Base-by-base conservation (phyloP, 495 filamentous ascomycete species). In the Astrothelium subdiscretum region DNA sequence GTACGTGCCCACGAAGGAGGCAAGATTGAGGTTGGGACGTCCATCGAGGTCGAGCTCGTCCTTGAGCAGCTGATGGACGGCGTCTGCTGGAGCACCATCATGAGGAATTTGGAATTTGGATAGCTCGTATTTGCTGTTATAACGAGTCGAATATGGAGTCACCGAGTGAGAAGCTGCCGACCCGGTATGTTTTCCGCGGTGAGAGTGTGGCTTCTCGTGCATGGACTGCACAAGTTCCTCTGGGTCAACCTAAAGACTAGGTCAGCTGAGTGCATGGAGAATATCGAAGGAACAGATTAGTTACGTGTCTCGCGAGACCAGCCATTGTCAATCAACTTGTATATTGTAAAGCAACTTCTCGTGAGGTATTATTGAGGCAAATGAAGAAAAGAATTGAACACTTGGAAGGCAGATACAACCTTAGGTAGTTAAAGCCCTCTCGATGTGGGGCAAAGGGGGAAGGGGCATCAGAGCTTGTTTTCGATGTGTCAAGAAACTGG, bases 11-110 rank as follows among this genome's bases (percentile, higher is more conserved):
- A 90, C 87, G 66, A 90, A 90, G 64, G 79, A 82, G 31, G 66
- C 86, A 18, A 90, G 73, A 65, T 89, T 90, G 60, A 89, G 71
- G 66, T 86, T 88, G 0, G 87, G 85, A n/a, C 78, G 76, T 32
- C 87, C 87, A 69, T 54, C 87, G 0, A 90, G 78, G 70, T 89
- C 87, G 0, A 90, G 71, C 67, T 90, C 87, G 69, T 90, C 87
- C 58, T 83, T 84, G 60, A 90, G 78, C 69, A 90, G 77, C 63
- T 88, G 84, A 61, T 86, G 82, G 1, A 86, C 84, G 0, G 80
- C 79, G 62, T 87, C 84, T 13, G 83, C 79, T 0, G 83, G 81
- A 0, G 83, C 80, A 20, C 87, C 86, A 43, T 85, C 67, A 18
- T 80, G 65, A 0, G 86, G 85, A 29, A 90, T 81, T 51, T 73